Evolutionary conservation across 768 basidiomycete genomes (phyloP).

Genomic region (Strobilomyces dryophilus): DNA sequence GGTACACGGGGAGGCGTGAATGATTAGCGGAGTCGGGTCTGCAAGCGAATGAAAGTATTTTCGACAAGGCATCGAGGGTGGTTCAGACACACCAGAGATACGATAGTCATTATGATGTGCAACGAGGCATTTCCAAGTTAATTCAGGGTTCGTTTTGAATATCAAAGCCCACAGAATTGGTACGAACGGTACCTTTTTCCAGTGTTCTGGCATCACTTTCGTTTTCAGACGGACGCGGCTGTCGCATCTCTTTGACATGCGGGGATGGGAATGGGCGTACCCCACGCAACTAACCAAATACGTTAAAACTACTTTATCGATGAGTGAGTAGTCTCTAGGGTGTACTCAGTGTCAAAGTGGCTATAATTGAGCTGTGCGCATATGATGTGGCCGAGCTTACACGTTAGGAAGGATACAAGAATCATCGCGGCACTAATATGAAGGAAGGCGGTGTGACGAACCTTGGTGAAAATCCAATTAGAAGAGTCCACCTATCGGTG

Average conservation of each 20-base stretch:
- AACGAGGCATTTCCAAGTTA: conserved; percentile 15
- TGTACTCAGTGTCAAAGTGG: conserved; percentile 1
- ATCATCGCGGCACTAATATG: conserved; percentile 3
- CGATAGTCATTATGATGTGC: conserved; percentile 1
- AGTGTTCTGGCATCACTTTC: conserved; percentile 3
- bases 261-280: not conserved
- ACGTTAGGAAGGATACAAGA: conserved; percentile 5
- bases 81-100: not conserved
- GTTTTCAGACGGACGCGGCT: not conserved
- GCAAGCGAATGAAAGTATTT: not conserved
- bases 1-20: conserved; percentile 5
- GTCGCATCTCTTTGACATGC: not conserved
- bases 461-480: conserved; percentile 10
- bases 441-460: conserved; percentile 10
- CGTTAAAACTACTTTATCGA: conserved; percentile 17
- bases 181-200: conserved; percentile 7
- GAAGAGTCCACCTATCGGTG: conserved; percentile 1
- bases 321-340: conserved; percentile 6
- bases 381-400: conserved; percentile 1
- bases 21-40: conserved; percentile 13
- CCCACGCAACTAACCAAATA: conserved; percentile 8
- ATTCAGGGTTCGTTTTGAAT: conserved; percentile 3
- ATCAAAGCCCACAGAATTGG: not conserved
- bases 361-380: not conserved
- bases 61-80: not conserved